These are phyloP conservation scores for Cnidoscolus chayamansa DNA, from an alignment of 441 rosid species.

Conservation along the genomic window DNA sequence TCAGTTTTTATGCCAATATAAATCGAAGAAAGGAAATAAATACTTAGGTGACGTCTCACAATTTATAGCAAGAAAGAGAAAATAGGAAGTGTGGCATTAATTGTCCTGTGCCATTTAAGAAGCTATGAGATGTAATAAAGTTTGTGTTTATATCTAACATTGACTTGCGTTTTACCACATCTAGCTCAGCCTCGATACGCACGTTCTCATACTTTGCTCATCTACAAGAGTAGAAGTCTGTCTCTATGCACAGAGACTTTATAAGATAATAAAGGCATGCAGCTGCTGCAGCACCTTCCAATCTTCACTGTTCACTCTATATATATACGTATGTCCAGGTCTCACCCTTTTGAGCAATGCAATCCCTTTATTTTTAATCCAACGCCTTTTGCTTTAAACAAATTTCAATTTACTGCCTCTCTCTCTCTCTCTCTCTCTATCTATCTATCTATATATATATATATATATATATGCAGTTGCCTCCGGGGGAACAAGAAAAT, in stretches of 20 bases:
- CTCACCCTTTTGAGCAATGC: no score
- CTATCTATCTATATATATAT: no score
- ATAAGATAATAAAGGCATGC: no score
- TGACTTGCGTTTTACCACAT: background rate
- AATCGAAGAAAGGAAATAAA: background rate
- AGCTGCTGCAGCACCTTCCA: no score
- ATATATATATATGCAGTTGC: no score
- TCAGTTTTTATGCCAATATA: background rate
- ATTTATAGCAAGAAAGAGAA: background rate
- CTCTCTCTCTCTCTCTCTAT: no score
- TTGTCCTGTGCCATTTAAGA: slow-evolving; percentile 4
- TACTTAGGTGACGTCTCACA: background rate
- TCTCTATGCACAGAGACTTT: background rate
- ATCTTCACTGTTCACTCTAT: no score
- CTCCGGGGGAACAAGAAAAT: no score
- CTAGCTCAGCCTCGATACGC: background rate
- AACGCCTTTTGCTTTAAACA: no score
- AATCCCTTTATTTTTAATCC: no score
- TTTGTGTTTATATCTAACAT: background rate
- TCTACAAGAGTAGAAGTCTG: background rate
- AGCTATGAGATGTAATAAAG: background rate
- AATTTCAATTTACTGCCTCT: no score
- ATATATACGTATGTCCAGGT: no score
- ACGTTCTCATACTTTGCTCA: background rate
- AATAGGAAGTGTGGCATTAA: background rate